Conservation (phyloP, 2,329 filamentous ascomycete genomes). For the Harringtonia lauricola region DNA sequence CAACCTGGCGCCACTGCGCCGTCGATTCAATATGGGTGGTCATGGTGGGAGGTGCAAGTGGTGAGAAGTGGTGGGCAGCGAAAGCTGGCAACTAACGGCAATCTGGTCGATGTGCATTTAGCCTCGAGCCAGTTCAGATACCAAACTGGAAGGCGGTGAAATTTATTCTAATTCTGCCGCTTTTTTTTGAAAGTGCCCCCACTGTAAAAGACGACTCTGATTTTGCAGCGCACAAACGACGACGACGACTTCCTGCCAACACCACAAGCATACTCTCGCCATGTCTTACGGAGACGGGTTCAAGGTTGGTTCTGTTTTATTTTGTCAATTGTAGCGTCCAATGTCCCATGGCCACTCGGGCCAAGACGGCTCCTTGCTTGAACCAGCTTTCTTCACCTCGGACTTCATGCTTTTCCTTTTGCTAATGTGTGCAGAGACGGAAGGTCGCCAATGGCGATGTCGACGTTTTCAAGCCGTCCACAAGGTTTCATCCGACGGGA, state of each 20-base stretch:
- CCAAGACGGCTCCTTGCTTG: no score
- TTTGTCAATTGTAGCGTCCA: background rate
- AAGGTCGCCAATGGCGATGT: slow-evolving; percentile 26
- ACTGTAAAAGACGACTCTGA: no score
- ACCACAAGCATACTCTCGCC: background rate
- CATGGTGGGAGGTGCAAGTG: slow-evolving; percentile 22
- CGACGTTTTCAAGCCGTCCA: slow-evolving; percentile 50
- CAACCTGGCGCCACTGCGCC: slow-evolving; percentile 59
- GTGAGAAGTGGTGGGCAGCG: background rate
- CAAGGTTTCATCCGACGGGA: slow-evolving; percentile 53
- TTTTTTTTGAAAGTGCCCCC: background rate
- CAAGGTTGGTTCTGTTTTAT: slow-evolving; percentile 7
- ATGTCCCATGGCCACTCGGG: background rate
- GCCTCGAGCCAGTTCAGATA: background rate
- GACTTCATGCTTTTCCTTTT: no score
- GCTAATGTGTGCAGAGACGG: slow-evolving; percentile 31
- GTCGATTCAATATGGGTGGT: slow-evolving; percentile 50
- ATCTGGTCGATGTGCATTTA: no score
- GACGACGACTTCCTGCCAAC: background rate
- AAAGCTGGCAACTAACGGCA: no score
- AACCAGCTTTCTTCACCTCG: no score
- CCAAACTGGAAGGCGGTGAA: slow-evolving; percentile 17
- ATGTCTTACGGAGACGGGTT: slow-evolving; percentile 14
- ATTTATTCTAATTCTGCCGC: slow-evolving; percentile 12
- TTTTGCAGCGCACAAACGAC: background rate